These are phyloP conservation scores for Musa acuminata DNA, from an alignment of 176 grass and related monocot genomes.

Conservation along the genomic window DNA sequence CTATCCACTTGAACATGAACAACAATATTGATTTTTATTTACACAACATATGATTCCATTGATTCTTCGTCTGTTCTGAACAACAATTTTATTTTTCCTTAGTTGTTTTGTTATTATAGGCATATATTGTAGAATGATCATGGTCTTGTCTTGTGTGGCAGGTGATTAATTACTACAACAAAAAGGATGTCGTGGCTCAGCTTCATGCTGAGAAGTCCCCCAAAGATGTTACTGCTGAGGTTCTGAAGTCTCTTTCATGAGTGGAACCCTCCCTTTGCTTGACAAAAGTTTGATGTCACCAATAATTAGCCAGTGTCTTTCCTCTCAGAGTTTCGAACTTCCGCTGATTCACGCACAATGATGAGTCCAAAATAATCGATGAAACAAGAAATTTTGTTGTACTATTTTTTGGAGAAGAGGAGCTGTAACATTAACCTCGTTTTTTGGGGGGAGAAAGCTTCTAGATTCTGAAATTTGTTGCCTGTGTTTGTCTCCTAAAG, in stretches of 20 bases:
- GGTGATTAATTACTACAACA: conserved; percentile 17
- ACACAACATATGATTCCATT: no score
- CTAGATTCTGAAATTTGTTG: no score
- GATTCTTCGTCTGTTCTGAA: no score
- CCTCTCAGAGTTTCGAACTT: no score
- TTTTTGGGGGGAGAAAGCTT: not conserved
- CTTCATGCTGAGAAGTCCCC: conserved; percentile 17
- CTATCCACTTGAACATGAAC: no score
- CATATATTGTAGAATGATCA: not conserved
- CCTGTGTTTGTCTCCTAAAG: no score
- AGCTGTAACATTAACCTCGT: not conserved
- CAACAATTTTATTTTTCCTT: no score
- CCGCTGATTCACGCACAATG: no score
- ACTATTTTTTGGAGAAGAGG: not conserved
- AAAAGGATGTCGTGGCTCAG: not conserved
- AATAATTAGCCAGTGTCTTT: no score
- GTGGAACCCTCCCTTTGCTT: not conserved
- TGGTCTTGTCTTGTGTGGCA: not conserved
- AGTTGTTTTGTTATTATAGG: no score
- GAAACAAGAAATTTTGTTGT: not conserved
- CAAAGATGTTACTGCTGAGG: conserved; percentile 2
- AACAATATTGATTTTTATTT: no score
- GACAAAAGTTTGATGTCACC: no score
- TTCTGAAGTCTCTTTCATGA: conserved; percentile 12
- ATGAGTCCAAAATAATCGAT: not conserved